A percentile compares a stretch with the other conserved stretches of the same genome.
phyloP scores from a whole-genome alignment of 1,284 basidiomycete species.

The Athelia sp. region DNA sequence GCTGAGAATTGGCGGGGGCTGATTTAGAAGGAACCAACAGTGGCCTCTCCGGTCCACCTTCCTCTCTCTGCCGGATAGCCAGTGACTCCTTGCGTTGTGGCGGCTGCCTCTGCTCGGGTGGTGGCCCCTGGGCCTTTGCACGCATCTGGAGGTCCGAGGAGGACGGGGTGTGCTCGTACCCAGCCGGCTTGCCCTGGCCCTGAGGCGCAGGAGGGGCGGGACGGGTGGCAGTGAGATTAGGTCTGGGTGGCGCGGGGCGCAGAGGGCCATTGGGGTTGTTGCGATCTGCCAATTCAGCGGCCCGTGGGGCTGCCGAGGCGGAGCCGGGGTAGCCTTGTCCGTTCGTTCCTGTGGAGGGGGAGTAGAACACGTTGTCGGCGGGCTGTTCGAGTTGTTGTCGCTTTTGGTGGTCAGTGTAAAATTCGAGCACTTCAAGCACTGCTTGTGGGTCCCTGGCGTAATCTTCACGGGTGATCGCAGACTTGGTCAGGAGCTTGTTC shows the following conservation, averaged over 20 bases:
- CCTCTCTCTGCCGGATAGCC: constrained; percentile 21
- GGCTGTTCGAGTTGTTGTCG: constrained; percentile 73
- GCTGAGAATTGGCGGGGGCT: constrained; percentile 39
- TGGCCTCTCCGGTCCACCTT: constrained; percentile 31
- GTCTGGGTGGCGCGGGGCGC: constrained; percentile 46
- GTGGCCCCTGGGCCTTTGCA: constrained; percentile 50
- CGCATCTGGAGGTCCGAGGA: constrained; percentile 59
- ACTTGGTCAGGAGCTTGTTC: constrained; percentile 92
- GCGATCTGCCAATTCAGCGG: constrained; percentile 54
- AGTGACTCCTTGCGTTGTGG: constrained; percentile 48
- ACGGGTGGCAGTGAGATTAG: constrained; percentile 40
- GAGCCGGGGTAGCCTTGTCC: constrained; percentile 42
- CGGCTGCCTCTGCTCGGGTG: constrained; percentile 28
- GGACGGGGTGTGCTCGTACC: constrained; percentile 53
- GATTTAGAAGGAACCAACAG: constrained; percentile 48
- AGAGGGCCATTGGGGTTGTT: constrained; percentile 14
- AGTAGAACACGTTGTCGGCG: constrained; percentile 19
- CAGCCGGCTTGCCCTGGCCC: constrained; percentile 31
- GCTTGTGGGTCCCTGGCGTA: constrained; percentile 97
- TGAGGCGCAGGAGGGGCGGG: constrained; percentile 56
- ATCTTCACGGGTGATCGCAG: constrained; percentile 96
- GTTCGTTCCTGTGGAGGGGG: constrained; percentile 61
- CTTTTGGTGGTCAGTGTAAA: constrained; percentile 97
- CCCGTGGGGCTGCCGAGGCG: constrained; percentile 26
- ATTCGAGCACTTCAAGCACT: constrained; percentile 95